Evolutionary conservation across 352 stramenopile species (phyloP).

Genomic region (Globisporangium nagaii): DNA sequence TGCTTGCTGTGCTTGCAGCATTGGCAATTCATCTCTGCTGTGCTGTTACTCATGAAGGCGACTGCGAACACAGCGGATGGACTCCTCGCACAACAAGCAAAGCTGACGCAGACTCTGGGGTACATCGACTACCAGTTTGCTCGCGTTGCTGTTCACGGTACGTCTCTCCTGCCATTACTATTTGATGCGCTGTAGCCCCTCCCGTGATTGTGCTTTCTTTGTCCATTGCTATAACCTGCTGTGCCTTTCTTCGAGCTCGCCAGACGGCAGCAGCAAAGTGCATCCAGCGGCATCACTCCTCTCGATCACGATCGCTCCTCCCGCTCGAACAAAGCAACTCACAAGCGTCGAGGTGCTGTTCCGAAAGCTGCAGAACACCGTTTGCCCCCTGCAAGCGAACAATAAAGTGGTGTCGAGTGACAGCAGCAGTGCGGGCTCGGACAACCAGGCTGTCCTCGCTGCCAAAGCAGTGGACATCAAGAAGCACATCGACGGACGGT

Average conservation of each 20-base stretch:
- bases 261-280: conserved; percentile 1
- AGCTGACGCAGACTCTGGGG: conserved; percentile 30
- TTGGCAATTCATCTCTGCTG: neutral
- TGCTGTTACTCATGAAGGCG: conserved; percentile 13
- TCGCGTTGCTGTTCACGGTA: conserved; percentile 19
- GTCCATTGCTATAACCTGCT: neutral
- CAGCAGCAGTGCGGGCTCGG: neutral
- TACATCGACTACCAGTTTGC: conserved; percentile 37
- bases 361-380: conserved; percentile 27
- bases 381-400: conserved; percentile 7
- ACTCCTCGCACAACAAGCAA: conserved; percentile 42
- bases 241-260: neutral
- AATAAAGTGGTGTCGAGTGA: neutral
- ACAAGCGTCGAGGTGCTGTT: conserved; percentile 19
- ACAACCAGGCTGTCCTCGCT: neutral
- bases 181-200: neutral
- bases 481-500: conserved; percentile 32
- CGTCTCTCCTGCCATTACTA: neutral
- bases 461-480: conserved; percentile 20
- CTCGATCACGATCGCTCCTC: neutral
- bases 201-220: too few species aligned
- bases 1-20: too few species aligned
- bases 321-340: neutral
- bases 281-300: neutral
- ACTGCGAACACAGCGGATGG: conserved; percentile 38